Evolutionary conservation across 257 asterid species (phyloP).

Genomic region (Primulina eburnea): DNA sequence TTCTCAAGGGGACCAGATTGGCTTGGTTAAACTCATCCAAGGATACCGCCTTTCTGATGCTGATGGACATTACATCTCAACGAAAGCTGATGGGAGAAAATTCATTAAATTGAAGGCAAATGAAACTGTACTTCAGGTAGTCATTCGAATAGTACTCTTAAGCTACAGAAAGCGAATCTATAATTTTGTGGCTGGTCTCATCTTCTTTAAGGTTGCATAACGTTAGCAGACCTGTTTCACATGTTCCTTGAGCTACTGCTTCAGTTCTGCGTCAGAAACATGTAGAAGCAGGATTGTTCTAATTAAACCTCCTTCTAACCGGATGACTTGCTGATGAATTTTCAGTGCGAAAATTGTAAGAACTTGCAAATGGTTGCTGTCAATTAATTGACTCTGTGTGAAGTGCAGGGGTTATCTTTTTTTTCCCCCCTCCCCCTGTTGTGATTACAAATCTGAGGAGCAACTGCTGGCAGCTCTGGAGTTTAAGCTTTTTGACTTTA

Average conservation of each 20-base stretch:
- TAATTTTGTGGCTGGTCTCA: constrained; percentile 1
- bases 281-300: constrained; percentile 13
- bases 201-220: constrained; percentile 19
- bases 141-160: constrained; percentile 18
- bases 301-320: neutral
- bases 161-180: constrained; percentile 1
- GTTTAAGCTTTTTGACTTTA: neutral
- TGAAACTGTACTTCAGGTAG: constrained; percentile 96
- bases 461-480: constrained; percentile 9
- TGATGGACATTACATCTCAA: constrained; percentile 88
- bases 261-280: constrained; percentile 18
- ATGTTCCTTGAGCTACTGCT: constrained; percentile 16
- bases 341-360: constrained; percentile 2
- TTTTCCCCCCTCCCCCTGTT: neutral
- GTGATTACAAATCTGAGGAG: constrained; percentile 11
- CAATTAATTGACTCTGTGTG: constrained; percentile 12
- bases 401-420: neutral
- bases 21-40: constrained; percentile 77
- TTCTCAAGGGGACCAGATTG: constrained; percentile 91
- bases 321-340: constrained; percentile 20
- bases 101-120: constrained; percentile 77
- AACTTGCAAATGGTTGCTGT: constrained; percentile 18
- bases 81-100: constrained; percentile 90
- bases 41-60: constrained; percentile 79
- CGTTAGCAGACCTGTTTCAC: constrained; percentile 1